These are phyloP conservation scores for Ganoderma meredithae DNA, from an alignment of 1,284 basidiomycete genomes.

Conservation along the genomic window DNA sequence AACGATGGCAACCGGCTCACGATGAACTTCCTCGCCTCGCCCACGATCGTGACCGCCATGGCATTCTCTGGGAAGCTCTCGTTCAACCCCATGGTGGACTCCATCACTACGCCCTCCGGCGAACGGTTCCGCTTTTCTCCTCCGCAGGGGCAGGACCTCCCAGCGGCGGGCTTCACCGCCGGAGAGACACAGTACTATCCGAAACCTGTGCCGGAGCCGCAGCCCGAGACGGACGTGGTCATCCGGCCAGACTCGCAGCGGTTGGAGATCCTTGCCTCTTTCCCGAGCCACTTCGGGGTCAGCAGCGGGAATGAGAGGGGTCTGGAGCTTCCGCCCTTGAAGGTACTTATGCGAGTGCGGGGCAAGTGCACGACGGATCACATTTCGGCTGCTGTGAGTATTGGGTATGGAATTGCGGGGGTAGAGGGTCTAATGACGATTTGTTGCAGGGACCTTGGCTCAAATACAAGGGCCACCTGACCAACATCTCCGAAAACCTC, in stretches of 20 bases:
- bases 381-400: constrained; percentile 89
- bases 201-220: constrained; percentile 74
- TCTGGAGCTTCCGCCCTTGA: constrained; percentile 83
- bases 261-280: constrained; percentile 90
- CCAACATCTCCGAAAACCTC: constrained; percentile 97
- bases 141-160: constrained; percentile 88
- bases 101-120: constrained; percentile 79
- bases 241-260: constrained; percentile 86
- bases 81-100: constrained; percentile 94
- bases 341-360: constrained; percentile 89
- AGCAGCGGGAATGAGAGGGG: constrained; percentile 56
- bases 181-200: constrained; percentile 88
- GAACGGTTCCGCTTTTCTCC: constrained; percentile 86
- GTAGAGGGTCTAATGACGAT: constrained; percentile 2
- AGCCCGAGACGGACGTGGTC: constrained; percentile 80
- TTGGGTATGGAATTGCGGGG: constrained; percentile 14
- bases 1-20: constrained; percentile 97
- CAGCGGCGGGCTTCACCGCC: constrained; percentile 82
- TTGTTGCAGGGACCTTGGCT: constrained; percentile 88
- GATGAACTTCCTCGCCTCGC: constrained; percentile 99
- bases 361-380: constrained; percentile 99
- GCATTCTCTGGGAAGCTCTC: constrained; percentile 94
- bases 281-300: constrained; percentile 78
- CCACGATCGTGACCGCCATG: constrained; percentile 97
- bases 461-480: constrained; percentile 97